Conservation (phyloP, 495 filamentous ascomycete species). For the Hyphodiscus hymeniophilus region DNA sequence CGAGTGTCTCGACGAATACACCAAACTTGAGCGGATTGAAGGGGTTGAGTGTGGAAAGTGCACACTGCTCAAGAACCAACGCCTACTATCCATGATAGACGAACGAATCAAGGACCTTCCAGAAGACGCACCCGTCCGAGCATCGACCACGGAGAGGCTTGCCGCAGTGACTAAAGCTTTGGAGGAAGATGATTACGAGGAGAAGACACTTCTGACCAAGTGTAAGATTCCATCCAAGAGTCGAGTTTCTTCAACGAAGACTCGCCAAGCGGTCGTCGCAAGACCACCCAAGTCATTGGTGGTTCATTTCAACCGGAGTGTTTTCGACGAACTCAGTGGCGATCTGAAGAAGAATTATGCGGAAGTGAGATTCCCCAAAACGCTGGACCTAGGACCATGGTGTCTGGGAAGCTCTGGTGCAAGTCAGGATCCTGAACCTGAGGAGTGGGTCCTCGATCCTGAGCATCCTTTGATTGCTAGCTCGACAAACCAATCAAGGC, state of each 20-base stretch:
- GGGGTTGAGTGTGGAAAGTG: slow-evolving; percentile 90
- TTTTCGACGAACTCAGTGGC: slow-evolving; percentile 77
- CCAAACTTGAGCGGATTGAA: slow-evolving; percentile 71
- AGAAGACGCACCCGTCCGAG: slow-evolving; percentile 12
- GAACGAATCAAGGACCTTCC: slow-evolving; percentile 16
- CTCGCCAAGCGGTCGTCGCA: slow-evolving; percentile 78
- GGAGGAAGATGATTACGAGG: slow-evolving; percentile 71
- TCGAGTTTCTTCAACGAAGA: slow-evolving; percentile 67
- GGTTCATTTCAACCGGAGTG: slow-evolving; percentile 83
- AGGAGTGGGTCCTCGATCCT: slow-evolving; percentile 62
- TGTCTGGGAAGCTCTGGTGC: slow-evolving; percentile 49
- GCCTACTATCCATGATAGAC: slow-evolving; percentile 30
- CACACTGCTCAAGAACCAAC: slow-evolving; percentile 52
- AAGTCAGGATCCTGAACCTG: slow-evolving; percentile 28
- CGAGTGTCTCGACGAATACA: slow-evolving; percentile 78
- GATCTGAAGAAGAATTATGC: slow-evolving; percentile 76
- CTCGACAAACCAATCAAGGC: slow-evolving; percentile 23
- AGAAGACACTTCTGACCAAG: slow-evolving; percentile 60
- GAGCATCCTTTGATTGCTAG: slow-evolving; percentile 59
- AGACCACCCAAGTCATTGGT: slow-evolving; percentile 70
- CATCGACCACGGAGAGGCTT: slow-evolving; percentile 38
- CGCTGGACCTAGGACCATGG: slow-evolving; percentile 70
- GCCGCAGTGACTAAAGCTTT: slow-evolving; percentile 58
- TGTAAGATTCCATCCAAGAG: slow-evolving; percentile 66
- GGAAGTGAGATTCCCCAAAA: slow-evolving; percentile 62